These are phyloP conservation scores for Jaenimonas drosophilae DNA, from an alignment of 208 protist genomes.

Conservation along the genomic window DNA sequence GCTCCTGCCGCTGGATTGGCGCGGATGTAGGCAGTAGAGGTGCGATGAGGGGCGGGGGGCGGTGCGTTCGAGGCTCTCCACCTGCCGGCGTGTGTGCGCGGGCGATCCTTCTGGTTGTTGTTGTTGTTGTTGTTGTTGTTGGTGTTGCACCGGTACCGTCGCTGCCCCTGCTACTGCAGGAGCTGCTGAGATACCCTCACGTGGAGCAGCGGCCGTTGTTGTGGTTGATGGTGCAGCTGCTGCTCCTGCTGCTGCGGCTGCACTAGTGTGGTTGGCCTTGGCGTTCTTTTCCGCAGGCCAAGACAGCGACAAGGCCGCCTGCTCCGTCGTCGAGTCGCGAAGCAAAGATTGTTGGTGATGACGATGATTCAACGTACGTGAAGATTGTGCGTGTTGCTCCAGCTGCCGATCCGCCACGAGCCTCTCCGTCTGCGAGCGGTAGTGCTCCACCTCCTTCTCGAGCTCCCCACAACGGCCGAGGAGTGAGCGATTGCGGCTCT, in stretches of 20 bases:
- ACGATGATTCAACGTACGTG: no score
- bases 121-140: not conserved
- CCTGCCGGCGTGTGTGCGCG: not conserved
- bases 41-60: no score
- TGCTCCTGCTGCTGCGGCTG: conserved; percentile 4
- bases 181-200: no score
- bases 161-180: not conserved
- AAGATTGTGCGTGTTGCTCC: no score
- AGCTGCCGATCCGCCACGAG: conserved; percentile 15
- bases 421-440: conserved; percentile 31
- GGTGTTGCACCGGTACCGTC: not conserved
- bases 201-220: not conserved
- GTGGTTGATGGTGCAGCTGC: not conserved
- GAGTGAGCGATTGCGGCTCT: conserved; percentile 14
- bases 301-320: no score
- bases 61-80: no score
- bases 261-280: no score
- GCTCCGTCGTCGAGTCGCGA: no score
- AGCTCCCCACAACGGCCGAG: conserved; percentile 17
- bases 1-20: no score
- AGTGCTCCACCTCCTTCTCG: conserved; percentile 40
- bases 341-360: no score
- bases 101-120: not conserved
- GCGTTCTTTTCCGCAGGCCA: no score
- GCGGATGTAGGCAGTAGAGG: no score